These are phyloP conservation scores for Pleurotus salmoneostramineus DNA, from an alignment of 768 basidiomycete genomes.

Conservation along the genomic window DNA sequence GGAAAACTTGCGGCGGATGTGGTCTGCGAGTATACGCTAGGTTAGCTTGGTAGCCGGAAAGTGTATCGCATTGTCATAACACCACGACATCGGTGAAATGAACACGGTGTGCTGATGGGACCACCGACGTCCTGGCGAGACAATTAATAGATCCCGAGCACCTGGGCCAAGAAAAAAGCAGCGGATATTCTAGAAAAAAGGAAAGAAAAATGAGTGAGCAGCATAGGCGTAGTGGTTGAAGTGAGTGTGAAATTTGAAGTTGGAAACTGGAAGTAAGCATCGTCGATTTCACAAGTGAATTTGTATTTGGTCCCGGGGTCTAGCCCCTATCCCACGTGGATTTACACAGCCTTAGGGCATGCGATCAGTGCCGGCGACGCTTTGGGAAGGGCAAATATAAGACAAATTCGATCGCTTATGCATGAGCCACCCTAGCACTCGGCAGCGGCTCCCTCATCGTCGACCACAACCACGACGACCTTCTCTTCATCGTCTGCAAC, in stretches of 20 bases:
- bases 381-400: neutral
- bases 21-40: neutral
- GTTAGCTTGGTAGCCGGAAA: neutral
- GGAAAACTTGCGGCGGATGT: neutral
- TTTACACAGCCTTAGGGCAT: neutral
- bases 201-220: neutral
- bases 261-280: too few relatives aligned
- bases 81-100: slow-evolving; percentile 1
- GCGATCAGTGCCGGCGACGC: neutral
- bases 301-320: neutral
- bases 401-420: slow-evolving; percentile 1
- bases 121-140: neutral
- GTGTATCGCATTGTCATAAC: neutral
- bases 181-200: neutral
- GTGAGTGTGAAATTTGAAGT: too few relatives aligned
- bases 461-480: neutral
- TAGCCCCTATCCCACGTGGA: slow-evolving; percentile 4
- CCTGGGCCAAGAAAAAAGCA: neutral
- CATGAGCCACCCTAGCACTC: neutral
- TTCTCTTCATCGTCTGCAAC: slow-evolving; percentile 17
- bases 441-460: neutral
- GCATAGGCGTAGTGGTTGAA: neutral
- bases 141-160: neutral
- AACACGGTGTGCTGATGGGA: neutral
- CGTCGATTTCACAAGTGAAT: too few relatives aligned